Conservation (phyloP, 2,329 filamentous ascomycete species). For the Penicillium vulpinum region DNA sequence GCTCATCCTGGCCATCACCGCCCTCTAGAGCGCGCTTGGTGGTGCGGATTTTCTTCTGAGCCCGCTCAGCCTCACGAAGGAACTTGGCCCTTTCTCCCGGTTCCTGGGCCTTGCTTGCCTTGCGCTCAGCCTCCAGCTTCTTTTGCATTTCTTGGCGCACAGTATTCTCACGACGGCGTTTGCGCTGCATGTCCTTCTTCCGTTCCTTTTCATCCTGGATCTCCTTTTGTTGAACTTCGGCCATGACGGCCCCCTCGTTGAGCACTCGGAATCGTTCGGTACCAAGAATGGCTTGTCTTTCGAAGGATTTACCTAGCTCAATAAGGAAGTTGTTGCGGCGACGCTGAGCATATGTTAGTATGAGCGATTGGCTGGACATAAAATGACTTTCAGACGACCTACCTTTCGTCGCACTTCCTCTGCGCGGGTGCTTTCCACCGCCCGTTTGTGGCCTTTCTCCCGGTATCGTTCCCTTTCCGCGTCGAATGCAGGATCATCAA, state of each 20-base stretch:
- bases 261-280: slow-evolving; percentile 73
- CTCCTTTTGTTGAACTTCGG: slow-evolving; percentile 86
- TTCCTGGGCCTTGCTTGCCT: slow-evolving; percentile 75
- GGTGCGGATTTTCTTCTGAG: slow-evolving; percentile 88
- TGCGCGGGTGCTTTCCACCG: slow-evolving; percentile 61
- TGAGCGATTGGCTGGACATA: neutral
- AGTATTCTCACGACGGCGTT: slow-evolving; percentile 90
- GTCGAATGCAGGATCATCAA: slow-evolving; percentile 56
- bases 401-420: slow-evolving; percentile 67
- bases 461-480: slow-evolving; percentile 55
- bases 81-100: slow-evolving; percentile 79
- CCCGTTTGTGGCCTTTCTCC: slow-evolving; percentile 63
- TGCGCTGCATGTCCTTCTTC: slow-evolving; percentile 99
- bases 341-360: slow-evolving; percentile 51
- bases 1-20: slow-evolving; percentile 71
- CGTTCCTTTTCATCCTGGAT: slow-evolving; percentile 94
- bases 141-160: slow-evolving; percentile 85
- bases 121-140: slow-evolving; percentile 74
- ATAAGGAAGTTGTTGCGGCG: slow-evolving; percentile 58
- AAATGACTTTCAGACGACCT: slow-evolving; percentile 36
- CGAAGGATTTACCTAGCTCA: slow-evolving; percentile 60
- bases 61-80: slow-evolving; percentile 81
- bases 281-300: slow-evolving; percentile 67
- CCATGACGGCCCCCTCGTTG: slow-evolving; percentile 77
- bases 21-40: slow-evolving; percentile 85